phyloP scores from a whole-genome alignment of 352 stramenopile species.

The Thalassiosira hispida region DNA sequence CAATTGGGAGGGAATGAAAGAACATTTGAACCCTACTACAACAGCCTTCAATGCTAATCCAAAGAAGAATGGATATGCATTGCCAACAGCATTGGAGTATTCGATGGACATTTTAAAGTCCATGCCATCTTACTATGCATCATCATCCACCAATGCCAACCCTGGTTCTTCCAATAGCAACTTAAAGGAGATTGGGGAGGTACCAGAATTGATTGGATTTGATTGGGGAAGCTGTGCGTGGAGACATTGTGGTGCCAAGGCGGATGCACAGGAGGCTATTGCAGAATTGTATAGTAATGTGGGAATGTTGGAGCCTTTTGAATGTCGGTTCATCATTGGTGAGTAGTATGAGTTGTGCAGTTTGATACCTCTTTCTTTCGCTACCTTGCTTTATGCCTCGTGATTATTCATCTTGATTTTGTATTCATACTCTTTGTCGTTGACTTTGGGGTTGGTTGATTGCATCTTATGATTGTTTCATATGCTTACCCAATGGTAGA shows the following conservation, averaged over 20 bases:
- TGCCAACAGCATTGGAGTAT: slow-evolving; percentile 35
- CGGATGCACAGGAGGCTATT: slow-evolving; percentile 76
- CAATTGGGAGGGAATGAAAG: slow-evolving; percentile 70
- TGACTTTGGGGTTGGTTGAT: too few relatives aligned
- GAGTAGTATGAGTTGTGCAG: not conserved
- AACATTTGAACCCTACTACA: slow-evolving; percentile 6
- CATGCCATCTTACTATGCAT: slow-evolving; percentile 6
- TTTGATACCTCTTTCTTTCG: not conserved
- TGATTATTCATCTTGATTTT: too few relatives aligned
- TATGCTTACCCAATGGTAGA: slow-evolving; percentile 42
- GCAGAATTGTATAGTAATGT: slow-evolving; percentile 74
- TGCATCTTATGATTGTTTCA: too few relatives aligned
- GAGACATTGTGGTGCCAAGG: slow-evolving; percentile 77
- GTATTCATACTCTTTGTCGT: too few relatives aligned
- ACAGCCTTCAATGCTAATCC: not conserved
- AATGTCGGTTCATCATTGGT: slow-evolving; percentile 70
- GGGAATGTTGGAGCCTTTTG: slow-evolving; percentile 77
- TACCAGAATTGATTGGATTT: slow-evolving; percentile 64
- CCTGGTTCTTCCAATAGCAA: not conserved
- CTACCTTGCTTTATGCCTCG: too few relatives aligned
- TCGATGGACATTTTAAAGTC: slow-evolving; percentile 45
- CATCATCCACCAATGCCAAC: not conserved
- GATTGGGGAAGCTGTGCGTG: slow-evolving; percentile 80
- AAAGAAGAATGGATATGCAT: not conserved
- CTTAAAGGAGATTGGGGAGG: slow-evolving; percentile 22